phyloP scores from a whole-genome alignment of 108 stramenopile genomes.

The Nitzschia inconspicua region DNA sequence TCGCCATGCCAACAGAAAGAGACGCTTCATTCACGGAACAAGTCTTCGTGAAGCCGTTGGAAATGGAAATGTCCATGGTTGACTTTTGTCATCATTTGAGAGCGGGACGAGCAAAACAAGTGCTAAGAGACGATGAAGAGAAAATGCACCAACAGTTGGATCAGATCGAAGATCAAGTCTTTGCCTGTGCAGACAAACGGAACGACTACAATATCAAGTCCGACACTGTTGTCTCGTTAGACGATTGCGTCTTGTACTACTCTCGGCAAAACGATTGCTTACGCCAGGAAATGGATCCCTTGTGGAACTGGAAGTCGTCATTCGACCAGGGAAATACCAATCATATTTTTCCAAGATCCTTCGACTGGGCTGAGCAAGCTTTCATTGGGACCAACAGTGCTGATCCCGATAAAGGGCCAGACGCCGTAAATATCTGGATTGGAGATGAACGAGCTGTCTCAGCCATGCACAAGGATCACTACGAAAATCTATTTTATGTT shows the following conservation, averaged over 20 bases:
- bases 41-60: constrained; percentile 83
- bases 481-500: constrained; percentile 93
- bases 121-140: background rate
- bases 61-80: constrained; percentile 58
- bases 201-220: background rate
- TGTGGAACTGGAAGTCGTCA: constrained; percentile 26
- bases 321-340: background rate
- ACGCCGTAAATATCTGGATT: constrained; percentile 96
- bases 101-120: background rate
- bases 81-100: constrained; percentile 54
- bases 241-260: constrained; percentile 62
- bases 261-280: constrained; percentile 89
- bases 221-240: background rate
- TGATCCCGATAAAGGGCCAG: constrained; percentile 8
- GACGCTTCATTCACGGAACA: too few relatives aligned
- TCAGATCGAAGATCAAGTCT: background rate
- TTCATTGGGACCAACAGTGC: background rate
- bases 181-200: background rate
- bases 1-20: constrained; percentile 7
- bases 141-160: background rate
- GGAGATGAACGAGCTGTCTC: constrained; percentile 88
- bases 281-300: constrained; percentile 49
- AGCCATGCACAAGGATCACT: constrained; percentile 95
- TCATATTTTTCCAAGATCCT: constrained; percentile 7
- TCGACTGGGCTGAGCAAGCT: constrained; percentile 13